phyloP scores from a whole-genome alignment of 2,329 filamentous ascomycete genomes.

The Pseudocercospora pini-densiflorae region DNA sequence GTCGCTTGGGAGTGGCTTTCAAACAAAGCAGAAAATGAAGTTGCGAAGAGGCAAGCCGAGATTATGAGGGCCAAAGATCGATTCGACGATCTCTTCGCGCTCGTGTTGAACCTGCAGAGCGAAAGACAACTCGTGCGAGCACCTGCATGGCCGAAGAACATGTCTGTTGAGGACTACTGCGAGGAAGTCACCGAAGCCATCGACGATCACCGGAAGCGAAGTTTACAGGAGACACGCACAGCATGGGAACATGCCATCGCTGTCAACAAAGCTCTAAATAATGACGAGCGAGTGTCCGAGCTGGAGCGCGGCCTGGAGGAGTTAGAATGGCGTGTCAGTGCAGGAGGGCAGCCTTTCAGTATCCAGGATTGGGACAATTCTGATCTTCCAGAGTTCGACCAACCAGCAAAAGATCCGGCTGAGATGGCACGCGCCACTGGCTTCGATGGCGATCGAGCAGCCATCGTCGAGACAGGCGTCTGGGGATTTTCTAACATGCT shows the following conservation, averaged over 20 bases:
- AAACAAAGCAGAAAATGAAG: not conserved
- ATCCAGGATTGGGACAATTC: not conserved
- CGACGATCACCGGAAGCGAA: not conserved
- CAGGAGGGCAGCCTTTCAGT: not conserved
- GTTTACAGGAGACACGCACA: not conserved
- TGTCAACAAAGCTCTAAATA: not conserved
- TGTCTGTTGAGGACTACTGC: not conserved
- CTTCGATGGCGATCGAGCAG: slow-evolving; percentile 2
- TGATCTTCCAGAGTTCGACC: not conserved
- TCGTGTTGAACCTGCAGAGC: not conserved
- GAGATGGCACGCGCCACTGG: not conserved
- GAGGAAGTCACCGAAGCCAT: not conserved
- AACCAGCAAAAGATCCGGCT: not conserved
- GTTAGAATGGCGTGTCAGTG: not conserved
- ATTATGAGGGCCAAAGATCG: not conserved
- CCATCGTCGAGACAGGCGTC: not conserved
- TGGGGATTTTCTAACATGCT: slow-evolving; percentile 5
- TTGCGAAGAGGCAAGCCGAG: not conserved
- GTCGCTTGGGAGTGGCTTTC: not conserved
- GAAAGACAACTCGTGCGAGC: not conserved
- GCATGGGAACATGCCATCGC: not conserved
- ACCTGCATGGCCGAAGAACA: not conserved
- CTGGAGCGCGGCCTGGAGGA: not conserved
- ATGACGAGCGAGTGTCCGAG: not conserved
- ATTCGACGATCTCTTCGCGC: not conserved